Evolutionary conservation across 768 basidiomycete genomes (phyloP), one percentile per base, ranked within the genome.

Genomic region (Mycena pura): DNA sequence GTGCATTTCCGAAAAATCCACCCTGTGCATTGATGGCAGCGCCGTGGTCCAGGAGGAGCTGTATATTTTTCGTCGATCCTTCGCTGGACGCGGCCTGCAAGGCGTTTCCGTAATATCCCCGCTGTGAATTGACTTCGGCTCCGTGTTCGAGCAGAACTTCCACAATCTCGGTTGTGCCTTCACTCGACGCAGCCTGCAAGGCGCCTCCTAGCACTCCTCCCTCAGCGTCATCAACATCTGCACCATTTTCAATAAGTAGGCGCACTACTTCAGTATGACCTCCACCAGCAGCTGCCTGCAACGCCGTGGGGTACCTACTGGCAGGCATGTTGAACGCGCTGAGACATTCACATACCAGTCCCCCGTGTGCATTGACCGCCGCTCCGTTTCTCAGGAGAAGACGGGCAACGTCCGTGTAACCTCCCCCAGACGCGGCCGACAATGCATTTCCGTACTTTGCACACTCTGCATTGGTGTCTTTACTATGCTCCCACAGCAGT

Each of bases 121-220:
- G 13, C 9, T 14, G 11, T 10, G 39, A 46, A 41, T 50, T 58
- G 46, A 50, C 38, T 51, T 49, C 36, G 6, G 57, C 57, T n/a
- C 57, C 57, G 22, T 60, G 38, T 14, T 51, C 22, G 22, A 52
- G 14, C 6, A 53, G 40, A 7, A 60, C 14, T n/a, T 25, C 15
- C 1, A 34, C 50, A 34, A 60, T 46, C 13, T 36, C 29, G 19
- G 17, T 21, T 14, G 44, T n/a, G 22, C 39, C 41, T 1, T 19
- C 3, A 3, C 4, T 22, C 5, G 39, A 38, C 6, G 50, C 58
- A n/a, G 24, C 40, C 31, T 60, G 50, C 25, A 60, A 44, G 2
- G 58, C 39, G 8, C 7, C 43, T 2, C 58, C 58, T 15, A 15
- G 17, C 4, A 28, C 13, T 24, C 10, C 13, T 2, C 22, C 31